Base-by-base conservation (phyloP, 192 early-diverging fungal genomes). In the Allomyces macrogynus region DNA sequence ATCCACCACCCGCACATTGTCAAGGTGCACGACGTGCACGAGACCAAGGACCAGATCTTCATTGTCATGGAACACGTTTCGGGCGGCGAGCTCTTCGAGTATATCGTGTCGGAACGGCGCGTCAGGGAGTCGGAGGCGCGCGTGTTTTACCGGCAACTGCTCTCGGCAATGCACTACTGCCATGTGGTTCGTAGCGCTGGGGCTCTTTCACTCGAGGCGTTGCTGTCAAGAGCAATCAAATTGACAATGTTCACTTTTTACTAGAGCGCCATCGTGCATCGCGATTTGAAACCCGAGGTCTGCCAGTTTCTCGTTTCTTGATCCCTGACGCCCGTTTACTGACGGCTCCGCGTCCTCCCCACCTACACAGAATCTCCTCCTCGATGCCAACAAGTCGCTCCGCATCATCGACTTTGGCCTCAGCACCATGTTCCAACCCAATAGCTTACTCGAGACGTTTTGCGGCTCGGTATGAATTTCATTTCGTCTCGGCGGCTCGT, bases 11-110 rank as follows among this genome's bases (percentile, higher is more conserved):
- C 93, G 54, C 95, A 98, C 73, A 98, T 96, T 66, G 95, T 96
- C 75, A 98, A 98, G 78, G 79, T 98, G 76, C 92, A 98, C 78
- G 95, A 98, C 72, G 92, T 98, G 63, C 96, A 96, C 65, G 89
- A 90, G 10, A 98, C 93, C 4, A 80, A 89, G 3, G 92, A 93
- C 0, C 92, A 95, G 72, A 93, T 95, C 68, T 92, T 96, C 68
- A 89, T 98, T 89, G 95, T 92, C 63, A 87, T 86, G 62, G 89
- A 91, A 72, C 88, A 91, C 67, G 89, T 64, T 7, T 64, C 87
- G 14, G 84, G 84, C 61, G 85, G 85, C 67, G 89, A 91, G 67
- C 75, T 91, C 49, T 91, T 91, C 72, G 88, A 91, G 71, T 88
- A 88, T 66, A 89, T 91, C 72, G 87, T 89, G 32, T 84, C 82